phyloP scores from a whole-genome alignment of 345 rosid genomes.

The Excoecaria agallocha region DNA sequence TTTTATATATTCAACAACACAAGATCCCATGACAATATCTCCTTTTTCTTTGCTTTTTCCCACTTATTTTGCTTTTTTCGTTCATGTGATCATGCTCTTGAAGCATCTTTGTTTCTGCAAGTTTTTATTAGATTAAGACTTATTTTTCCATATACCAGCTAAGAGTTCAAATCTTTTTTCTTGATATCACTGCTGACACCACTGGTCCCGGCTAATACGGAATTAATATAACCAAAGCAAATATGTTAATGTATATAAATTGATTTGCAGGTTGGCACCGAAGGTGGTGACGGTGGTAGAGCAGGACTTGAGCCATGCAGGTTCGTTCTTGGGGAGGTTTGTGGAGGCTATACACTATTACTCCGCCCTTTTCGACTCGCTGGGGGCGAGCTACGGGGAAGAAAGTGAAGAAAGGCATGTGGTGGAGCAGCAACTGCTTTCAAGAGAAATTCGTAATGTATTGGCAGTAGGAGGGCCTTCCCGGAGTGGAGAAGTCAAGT shows the following conservation, averaged over 20 bases:
- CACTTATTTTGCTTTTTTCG: neutral
- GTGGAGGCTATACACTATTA: conserved; percentile 99
- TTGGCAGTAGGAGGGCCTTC: conserved; percentile 86
- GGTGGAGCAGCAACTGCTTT: conserved; percentile 92
- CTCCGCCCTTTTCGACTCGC: conserved; percentile 87
- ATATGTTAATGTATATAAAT: neutral
- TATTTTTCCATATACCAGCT: too few species aligned
- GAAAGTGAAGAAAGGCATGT: conserved; percentile 98
- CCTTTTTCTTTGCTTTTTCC: neutral
- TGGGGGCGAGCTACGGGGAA: conserved; percentile 93
- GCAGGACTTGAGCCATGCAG: conserved; percentile 90
- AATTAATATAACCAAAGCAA: too few species aligned
- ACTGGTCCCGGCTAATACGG: too few species aligned
- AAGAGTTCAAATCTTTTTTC: too few species aligned
- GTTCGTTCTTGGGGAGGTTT: conserved; percentile 86
- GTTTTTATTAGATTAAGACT: neutral
- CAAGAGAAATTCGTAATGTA: conserved; percentile 83
- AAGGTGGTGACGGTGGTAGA: conserved; percentile 97
- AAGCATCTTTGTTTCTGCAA: neutral
- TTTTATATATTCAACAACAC: conserved; percentile 1
- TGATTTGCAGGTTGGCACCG: conserved; percentile 67
- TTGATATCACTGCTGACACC: too few species aligned
- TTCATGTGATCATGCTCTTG: neutral
- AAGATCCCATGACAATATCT: conserved; percentile 14
- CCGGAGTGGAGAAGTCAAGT: conserved; percentile 65